Conservation (phyloP, 78 protist genomes). For the Pigoraptor vietnamica region DNA sequence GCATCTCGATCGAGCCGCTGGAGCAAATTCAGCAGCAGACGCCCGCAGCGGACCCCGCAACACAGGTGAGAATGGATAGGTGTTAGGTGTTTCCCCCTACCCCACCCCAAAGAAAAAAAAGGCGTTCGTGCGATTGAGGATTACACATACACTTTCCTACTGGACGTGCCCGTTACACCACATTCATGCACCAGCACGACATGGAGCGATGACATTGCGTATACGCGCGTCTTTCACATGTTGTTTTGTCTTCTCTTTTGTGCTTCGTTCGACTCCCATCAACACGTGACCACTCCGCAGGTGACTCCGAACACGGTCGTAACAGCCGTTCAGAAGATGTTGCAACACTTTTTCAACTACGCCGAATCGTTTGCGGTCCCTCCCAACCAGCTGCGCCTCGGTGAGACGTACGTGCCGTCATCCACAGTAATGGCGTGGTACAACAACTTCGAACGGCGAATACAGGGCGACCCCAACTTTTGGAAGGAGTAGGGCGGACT, state of each 20-base stretch:
- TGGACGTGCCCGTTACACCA: no score
- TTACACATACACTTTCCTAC: no score
- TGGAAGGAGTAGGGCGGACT: conserved; percentile 1
- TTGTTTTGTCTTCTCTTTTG: not conserved
- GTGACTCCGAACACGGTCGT: not conserved
- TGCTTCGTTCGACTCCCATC: not conserved
- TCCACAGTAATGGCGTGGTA: not conserved
- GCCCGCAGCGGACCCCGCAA: not conserved
- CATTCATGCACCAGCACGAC: no score
- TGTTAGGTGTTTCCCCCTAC: no score
- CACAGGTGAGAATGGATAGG: no score
- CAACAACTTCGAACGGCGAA: not conserved
- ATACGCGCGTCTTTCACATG: no score
- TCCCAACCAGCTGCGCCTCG: no score
- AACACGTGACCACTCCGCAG: no score
- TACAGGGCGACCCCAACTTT: not conserved
- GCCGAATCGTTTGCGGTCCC: not conserved
- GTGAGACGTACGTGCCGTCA: not conserved
- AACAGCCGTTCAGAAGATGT: not conserved
- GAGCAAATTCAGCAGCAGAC: not conserved
- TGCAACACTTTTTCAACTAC: not conserved
- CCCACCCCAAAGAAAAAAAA: no score
- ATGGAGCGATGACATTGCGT: no score
- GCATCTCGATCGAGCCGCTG: not conserved
- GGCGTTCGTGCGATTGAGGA: no score